phyloP scores from a whole-genome alignment of 208 protist species.

The Vickermania spadyakhi region DNA sequence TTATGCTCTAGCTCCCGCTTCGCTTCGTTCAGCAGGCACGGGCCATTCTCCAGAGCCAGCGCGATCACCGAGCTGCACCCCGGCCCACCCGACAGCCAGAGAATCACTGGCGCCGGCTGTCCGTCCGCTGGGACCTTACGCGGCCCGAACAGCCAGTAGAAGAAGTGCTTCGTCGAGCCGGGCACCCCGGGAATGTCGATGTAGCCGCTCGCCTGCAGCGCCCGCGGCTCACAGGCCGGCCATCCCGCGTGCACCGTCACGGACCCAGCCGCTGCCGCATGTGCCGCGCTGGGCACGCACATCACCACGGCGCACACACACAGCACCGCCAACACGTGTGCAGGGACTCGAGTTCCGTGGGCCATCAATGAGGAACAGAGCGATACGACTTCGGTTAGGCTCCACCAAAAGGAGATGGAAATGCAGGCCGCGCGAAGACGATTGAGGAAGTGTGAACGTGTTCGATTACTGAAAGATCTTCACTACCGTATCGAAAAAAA shows the following conservation, averaged over 20 bases:
- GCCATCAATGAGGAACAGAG: too few relatives aligned
- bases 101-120: slow-evolving; percentile 39
- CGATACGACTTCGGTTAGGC: too few relatives aligned
- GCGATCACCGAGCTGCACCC: slow-evolving; percentile 74
- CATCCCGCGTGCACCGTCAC: slow-evolving; percentile 15
- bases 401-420: too few relatives aligned
- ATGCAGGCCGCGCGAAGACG: too few relatives aligned
- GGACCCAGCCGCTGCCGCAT: neutral
- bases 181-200: slow-evolving; percentile 44
- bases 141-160: slow-evolving; percentile 88
- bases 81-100: slow-evolving; percentile 90
- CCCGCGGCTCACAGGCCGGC: slow-evolving; percentile 25
- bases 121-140: slow-evolving; percentile 28
- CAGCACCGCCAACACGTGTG: too few relatives aligned
- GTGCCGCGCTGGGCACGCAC: neutral
- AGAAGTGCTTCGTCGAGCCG: slow-evolving; percentile 48
- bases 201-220: slow-evolving; percentile 68
- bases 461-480: too few relatives aligned
- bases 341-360: too few relatives aligned
- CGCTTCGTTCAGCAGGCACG: slow-evolving; percentile 57
- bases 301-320: neutral
- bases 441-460: too few relatives aligned
- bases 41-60: slow-evolving; percentile 68
- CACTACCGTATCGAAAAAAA: too few relatives aligned
- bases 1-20: slow-evolving; percentile 27